phyloP scores from a whole-genome alignment of 1,139 yeast genomes.

The Waltiozyma sp. region DNA sequence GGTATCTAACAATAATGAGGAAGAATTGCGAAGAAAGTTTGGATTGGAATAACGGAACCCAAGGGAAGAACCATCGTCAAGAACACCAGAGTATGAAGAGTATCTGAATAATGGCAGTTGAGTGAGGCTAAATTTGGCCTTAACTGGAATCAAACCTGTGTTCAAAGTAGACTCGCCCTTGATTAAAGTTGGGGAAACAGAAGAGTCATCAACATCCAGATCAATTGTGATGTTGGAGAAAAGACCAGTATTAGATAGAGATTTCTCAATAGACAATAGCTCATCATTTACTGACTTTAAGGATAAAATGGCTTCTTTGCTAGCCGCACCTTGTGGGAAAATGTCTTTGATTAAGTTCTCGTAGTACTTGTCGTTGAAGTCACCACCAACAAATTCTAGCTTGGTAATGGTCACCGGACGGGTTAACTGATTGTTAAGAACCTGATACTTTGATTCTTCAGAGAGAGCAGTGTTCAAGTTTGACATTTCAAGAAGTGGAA shows the following conservation, averaged over 20 bases:
- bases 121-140: slow-evolving; percentile 16
- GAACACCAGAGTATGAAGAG: slow-evolving; percentile 15
- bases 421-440: slow-evolving; percentile 11
- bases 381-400: slow-evolving; percentile 15
- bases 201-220: slow-evolving; percentile 12
- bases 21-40: slow-evolving; percentile 22
- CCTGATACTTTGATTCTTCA: slow-evolving; percentile 3
- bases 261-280: slow-evolving; percentile 8
- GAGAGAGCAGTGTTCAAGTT: slow-evolving; percentile 1
- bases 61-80: slow-evolving; percentile 17
- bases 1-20: slow-evolving; percentile 18
- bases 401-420: slow-evolving; percentile 12
- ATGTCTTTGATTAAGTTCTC: slow-evolving; percentile 9
- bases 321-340: slow-evolving; percentile 7
- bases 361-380: slow-evolving; percentile 14
- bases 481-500: slow-evolving; percentile 2
- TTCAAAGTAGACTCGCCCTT: slow-evolving; percentile 1
- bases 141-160: slow-evolving; percentile 17
- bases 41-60: slow-evolving; percentile 19
- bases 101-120: slow-evolving; percentile 17
- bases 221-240: slow-evolving; percentile 13
- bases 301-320: slow-evolving; percentile 3
- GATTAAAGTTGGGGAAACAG: slow-evolving; percentile 1
- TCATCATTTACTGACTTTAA: slow-evolving; percentile 10
- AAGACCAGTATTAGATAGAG: slow-evolving; percentile 13